Evolutionary conservation across 371 early-diverging fungal species (phyloP).

Genomic region (Mycotypha africana): DNA sequence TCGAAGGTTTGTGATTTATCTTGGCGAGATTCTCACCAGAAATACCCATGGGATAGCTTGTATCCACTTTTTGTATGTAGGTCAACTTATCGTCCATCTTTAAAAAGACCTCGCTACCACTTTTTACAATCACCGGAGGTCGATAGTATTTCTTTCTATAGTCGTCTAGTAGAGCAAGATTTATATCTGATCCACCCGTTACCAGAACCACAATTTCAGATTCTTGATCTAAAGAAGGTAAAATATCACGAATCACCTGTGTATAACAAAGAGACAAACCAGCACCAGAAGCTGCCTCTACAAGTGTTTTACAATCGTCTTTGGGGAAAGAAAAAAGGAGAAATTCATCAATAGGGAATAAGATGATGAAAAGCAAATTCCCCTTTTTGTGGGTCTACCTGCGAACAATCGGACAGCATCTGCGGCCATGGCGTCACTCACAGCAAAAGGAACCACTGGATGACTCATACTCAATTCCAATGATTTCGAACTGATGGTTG

Average conservation of each 20-base stretch:
- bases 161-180: constrained; percentile 38
- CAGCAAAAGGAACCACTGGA: constrained; percentile 57
- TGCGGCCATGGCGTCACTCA: constrained; percentile 58
- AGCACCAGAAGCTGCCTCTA: constrained; percentile 59
- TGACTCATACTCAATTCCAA: constrained; percentile 53
- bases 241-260: constrained; percentile 46
- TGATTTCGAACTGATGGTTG: constrained; percentile 45
- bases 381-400: too few relatives aligned
- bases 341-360: too few relatives aligned
- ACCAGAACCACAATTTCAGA: constrained; percentile 54
- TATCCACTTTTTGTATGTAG: constrained; percentile 21
- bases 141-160: constrained; percentile 45
- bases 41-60: constrained; percentile 25
- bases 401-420: constrained; percentile 50
- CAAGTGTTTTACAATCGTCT: constrained; percentile 55
- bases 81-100: constrained; percentile 43
- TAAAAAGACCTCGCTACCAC: constrained; percentile 54
- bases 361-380: too few relatives aligned
- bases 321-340: not conserved
- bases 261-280: constrained; percentile 50
- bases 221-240: constrained; percentile 41
- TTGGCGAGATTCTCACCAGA: constrained; percentile 9
- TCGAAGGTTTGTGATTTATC: constrained; percentile 7
- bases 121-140: constrained; percentile 52
- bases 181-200: constrained; percentile 58